Evolutionary conservation across 2,329 filamentous ascomycete genomes (phyloP), one percentile per base, ranked within the genome.

Genomic region (Daldinia eschscholtzii): DNA sequence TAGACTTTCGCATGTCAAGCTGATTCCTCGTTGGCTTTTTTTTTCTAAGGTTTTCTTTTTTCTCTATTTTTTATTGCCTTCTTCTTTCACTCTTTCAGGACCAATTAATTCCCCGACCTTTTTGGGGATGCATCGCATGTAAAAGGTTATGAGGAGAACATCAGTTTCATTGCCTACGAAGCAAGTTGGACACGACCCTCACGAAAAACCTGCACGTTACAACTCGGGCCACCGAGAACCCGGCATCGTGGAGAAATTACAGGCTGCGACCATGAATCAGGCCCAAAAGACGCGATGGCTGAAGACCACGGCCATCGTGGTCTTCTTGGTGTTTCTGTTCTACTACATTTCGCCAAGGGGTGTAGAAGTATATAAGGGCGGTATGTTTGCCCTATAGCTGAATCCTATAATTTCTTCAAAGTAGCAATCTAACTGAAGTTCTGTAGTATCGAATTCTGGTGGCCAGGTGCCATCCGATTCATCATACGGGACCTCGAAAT

Each of bases 401-500:
- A 33, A 15, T 30, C 9, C 13, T n/a, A 57, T 52, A n/a, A 12
- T 48, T 28, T 10, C 50, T 50, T 20, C 18, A 30, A n/a, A 30
- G 56, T 46, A 33, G 6, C 26, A 50, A 52, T 52, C 73, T 76
- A 68, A 78, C 63, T 13, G 20, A 23, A 23, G 58, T 57, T n/a
- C 48, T 37, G 15, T 60, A 75, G 74, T 69, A 61, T 76, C 75
- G 12, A 66, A 71, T 30, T 65, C 70, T 37, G 78, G 82, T 68
- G 88, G 87, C 70, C 88, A 91, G 76, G 77, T 79, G 1, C 84
- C 87, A 37, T 80, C 85, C 58, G 89, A 93, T 75, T 84, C 86
- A 28, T 88, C 89, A 7, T 87, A 90, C 76, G 88, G 88, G 73
- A 90, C 92, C 71, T 85, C 88, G 48, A 92, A 89, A 82, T 99